Base-by-base conservation (phyloP, 352 stramenopile species). In the Thalassiosira exigua region DNA sequence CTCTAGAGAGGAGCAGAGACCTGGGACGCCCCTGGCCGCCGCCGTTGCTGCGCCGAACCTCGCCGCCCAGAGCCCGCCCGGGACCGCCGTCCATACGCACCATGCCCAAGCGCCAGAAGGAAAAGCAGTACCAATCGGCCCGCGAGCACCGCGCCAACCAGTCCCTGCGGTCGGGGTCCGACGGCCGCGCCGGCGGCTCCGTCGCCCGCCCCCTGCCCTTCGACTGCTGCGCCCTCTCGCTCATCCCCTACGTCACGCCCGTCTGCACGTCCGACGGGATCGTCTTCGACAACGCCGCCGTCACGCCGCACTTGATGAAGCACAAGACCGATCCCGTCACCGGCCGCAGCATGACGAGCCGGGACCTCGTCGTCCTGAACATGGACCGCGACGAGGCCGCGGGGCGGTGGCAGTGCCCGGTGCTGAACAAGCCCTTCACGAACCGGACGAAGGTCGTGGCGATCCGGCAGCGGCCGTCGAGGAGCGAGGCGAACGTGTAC, bases 151-250 rank as follows among this genome's bases (percentile, higher is more conserved):
- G 75, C 4, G 59, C 70, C 19, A 87, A 90, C 64, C 68, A 85
- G 71, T 81, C 82, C 30, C 64, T 89, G 3, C 75, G 85, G 29
- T 85, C 85, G 3, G 73, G 75, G 41, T 41, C 33, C 4, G 29
- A 65, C 19, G 54, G 66, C 36, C 12, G 50, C 27, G 22, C 41
- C n/a, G 75, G 69, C 3, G 51, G 64, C 14, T 32, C 53, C 17
- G 53, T 68, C 22, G 71, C 82, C 7, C 81, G 81, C 21, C 74
- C 94, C 11, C 86, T 99, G 27, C 96, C 97, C 33, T 99, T 99
- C 86, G 95, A 99, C 75, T 99, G 96, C 90, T 99, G 97, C 81
- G 96, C 97, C 22, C 95, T 99, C 74, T 98, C 94, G 1, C 90
- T 99, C 50, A 95, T 97, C 93, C 82, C 81, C 19, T 94, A 82